Percentiles rank a stretch among this genome's conserved stretches.
phyloP scores from a whole-genome alignment of 805 yeast genomes.

The Cyberlindnera subsufficiens region DNA sequence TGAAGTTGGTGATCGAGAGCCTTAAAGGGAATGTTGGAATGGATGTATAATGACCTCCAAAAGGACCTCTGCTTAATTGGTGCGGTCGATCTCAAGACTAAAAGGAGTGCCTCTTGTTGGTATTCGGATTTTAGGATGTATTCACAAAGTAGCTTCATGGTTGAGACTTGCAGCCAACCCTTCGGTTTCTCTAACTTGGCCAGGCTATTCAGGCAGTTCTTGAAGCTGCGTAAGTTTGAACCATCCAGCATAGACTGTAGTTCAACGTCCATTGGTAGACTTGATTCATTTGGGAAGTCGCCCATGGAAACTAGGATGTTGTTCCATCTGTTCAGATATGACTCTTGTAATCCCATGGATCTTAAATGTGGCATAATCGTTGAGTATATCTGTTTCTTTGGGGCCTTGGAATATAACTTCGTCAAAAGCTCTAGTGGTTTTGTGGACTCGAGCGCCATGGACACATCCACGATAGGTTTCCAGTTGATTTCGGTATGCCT shows the following conservation, averaged over 20 bases:
- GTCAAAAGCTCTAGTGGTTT: constrained; percentile 5
- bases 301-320: constrained; percentile 11
- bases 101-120: constrained; percentile 1
- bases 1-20: constrained; percentile 3
- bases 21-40: constrained; percentile 5
- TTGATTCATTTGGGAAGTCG: constrained; percentile 13
- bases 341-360: constrained; percentile 3
- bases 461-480: constrained; percentile 11
- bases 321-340: constrained; percentile 13
- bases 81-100: constrained; percentile 1
- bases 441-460: constrained; percentile 3
- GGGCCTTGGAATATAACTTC: constrained; percentile 2
- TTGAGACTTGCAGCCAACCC: constrained; percentile 13
- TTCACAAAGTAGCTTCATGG: constrained; percentile 8
- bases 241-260: constrained; percentile 11
- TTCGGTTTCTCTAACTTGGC: background rate
- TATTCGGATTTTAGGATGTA: constrained; percentile 7
- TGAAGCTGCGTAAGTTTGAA: constrained; percentile 10
- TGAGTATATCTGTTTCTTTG: constrained; percentile 2
- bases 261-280: constrained; percentile 9
- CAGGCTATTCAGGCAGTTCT: constrained; percentile 10
- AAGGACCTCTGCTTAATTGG: constrained; percentile 4
- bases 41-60: constrained; percentile 11
- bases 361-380: constrained; percentile 9
- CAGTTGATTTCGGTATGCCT: constrained; percentile 6